Percentiles rank a stretch among this genome's conserved stretches.
phyloP scores from a whole-genome alignment of 441 rosid species.

The Euphorbia celastroides region DNA sequence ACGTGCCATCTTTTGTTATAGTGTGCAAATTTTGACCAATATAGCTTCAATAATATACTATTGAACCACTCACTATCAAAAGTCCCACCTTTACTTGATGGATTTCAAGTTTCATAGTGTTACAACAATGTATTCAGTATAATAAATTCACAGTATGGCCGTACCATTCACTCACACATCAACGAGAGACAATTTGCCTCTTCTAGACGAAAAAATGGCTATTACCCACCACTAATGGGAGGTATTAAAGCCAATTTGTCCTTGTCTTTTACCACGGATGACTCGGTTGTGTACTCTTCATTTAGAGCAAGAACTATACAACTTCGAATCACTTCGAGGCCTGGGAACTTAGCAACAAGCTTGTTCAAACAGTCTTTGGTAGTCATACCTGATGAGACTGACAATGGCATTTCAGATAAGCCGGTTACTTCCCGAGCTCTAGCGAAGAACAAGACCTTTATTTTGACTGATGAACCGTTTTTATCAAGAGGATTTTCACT shows the following conservation, averaged over 20 bases:
- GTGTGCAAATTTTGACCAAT: no score
- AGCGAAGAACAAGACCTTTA: conserved; percentile 78
- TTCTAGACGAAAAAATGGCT: not conserved
- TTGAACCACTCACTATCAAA: no score
- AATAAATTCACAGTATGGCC: no score
- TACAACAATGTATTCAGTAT: no score
- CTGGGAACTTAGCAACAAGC: conserved; percentile 54
- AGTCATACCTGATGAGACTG: conserved; percentile 57
- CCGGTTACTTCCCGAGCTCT: conserved; percentile 77
- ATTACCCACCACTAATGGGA: conserved; percentile 90
- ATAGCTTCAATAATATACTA: no score
- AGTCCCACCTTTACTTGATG: no score
- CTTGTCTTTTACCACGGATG: conserved; percentile 48
- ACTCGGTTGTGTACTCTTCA: conserved; percentile 68
- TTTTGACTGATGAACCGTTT: conserved; percentile 28
- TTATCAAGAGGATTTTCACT: not conserved
- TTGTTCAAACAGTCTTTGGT: conserved; percentile 58
- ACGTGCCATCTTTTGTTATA: no score
- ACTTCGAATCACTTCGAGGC: conserved; percentile 54
- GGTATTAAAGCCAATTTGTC: conserved; percentile 92
- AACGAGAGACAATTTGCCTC: not conserved
- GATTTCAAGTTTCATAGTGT: no score
- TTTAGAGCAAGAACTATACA: conserved; percentile 82
- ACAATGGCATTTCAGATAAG: conserved; percentile 40
- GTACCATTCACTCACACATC: not conserved